phyloP scores from a whole-genome alignment of 2,329 filamentous ascomycete species.

The Ascochyta fabae region DNA sequence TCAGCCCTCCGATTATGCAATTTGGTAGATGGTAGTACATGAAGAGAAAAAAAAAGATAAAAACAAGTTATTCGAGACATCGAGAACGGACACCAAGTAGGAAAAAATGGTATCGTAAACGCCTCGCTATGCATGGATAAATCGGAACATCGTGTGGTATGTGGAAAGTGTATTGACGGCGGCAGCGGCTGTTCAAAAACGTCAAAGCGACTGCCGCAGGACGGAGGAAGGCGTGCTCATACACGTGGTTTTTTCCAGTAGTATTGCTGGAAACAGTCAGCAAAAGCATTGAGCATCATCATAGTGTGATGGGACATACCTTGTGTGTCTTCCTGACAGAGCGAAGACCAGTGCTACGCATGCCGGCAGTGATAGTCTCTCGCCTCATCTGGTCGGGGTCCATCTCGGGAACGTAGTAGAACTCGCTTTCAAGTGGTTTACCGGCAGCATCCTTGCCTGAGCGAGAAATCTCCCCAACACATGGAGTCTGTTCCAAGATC shows the following conservation, averaged over 20 bases:
- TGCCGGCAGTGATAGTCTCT: conserved; percentile 80
- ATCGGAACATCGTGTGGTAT: conserved; percentile 20
- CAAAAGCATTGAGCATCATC: background rate
- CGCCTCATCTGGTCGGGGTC: conserved; percentile 81
- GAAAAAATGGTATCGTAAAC: conserved; percentile 44
- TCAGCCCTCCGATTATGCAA: conserved; percentile 19
- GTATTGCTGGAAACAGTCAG: conserved; percentile 64
- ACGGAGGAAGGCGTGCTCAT: conserved; percentile 16
- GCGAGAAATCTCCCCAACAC: conserved; percentile 85
- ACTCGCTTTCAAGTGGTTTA: conserved; percentile 92
- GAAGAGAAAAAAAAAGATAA: conserved; percentile 1
- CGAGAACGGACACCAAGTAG: conserved; percentile 18
- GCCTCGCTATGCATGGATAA: conserved; percentile 48
- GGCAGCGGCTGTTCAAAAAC: background rate
- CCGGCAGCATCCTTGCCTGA: conserved; percentile 96
- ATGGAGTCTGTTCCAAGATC: conserved; percentile 75
- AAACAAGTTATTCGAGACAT: conserved; percentile 9
- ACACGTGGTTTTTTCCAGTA: conserved; percentile 69
- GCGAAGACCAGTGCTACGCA: conserved; percentile 87
- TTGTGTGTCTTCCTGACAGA: conserved; percentile 96
- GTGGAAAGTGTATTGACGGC: background rate
- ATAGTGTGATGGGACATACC: conserved; percentile 61
- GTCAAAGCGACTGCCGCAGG: background rate
- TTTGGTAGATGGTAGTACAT: conserved; percentile 30
- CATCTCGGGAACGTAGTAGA: conserved; percentile 91